Evolutionary conservation across 2,329 filamentous ascomycete genomes (phyloP).

Genomic region (Trichoderma sp.): DNA sequence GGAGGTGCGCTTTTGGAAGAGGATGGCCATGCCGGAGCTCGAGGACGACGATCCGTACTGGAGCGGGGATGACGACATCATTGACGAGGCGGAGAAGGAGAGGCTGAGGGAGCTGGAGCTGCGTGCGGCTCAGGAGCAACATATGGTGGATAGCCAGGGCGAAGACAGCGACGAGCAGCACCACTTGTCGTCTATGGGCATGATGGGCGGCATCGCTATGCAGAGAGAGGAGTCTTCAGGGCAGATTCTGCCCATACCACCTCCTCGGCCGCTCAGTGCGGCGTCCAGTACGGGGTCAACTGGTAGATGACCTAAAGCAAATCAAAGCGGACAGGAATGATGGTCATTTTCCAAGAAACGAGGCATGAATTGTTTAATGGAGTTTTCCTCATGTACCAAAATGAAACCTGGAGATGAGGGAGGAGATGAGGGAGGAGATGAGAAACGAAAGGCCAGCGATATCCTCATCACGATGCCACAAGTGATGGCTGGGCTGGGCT

Average conservation of each 20-base stretch:
- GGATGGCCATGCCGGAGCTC: slow-evolving; percentile 61
- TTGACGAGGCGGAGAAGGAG: slow-evolving; percentile 60
- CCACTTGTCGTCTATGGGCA: slow-evolving; percentile 24
- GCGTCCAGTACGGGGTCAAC: slow-evolving; percentile 46
- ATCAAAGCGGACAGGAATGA: neutral
- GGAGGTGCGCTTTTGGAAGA: slow-evolving; percentile 65
- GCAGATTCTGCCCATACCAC: slow-evolving; percentile 31
- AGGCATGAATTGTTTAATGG: neutral
- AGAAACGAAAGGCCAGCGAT: neutral
- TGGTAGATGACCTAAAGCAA: slow-evolving; percentile 31
- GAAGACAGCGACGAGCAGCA: slow-evolving; percentile 37
- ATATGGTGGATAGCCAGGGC: slow-evolving; percentile 32
- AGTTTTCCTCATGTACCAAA: neutral
- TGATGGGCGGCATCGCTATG: slow-evolving; percentile 41
- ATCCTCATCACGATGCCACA: slow-evolving; percentile 9
- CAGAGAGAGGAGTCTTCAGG: slow-evolving; percentile 36
- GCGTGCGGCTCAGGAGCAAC: slow-evolving; percentile 42
- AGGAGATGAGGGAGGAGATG: neutral
- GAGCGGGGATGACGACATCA: slow-evolving; percentile 64
- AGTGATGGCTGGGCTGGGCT: slow-evolving; percentile 26
- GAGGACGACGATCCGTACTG: slow-evolving; percentile 60
- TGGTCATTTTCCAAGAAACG: neutral
- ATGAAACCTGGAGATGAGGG: neutral
- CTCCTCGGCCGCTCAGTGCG: slow-evolving; percentile 39
- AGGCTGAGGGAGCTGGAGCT: slow-evolving; percentile 51